Evolutionary conservation across 495 filamentous ascomycete genomes (phyloP), one percentile per base, ranked within the genome.

Genomic region (Neurospora sp.): DNA sequence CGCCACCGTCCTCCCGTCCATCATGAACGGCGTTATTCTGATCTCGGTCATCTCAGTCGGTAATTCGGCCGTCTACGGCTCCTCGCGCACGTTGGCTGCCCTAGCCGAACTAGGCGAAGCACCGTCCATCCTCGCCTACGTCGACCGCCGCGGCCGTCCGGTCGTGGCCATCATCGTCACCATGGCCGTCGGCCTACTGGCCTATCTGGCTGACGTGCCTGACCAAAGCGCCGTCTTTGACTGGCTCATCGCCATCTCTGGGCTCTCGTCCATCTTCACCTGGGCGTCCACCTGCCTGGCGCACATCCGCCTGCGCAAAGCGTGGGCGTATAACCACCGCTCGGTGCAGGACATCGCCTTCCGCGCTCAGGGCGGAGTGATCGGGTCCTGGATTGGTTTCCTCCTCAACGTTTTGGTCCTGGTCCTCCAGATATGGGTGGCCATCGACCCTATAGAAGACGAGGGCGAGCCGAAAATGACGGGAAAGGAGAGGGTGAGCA

Each of bases 21-120:
- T 97, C 75, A 94, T 97, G 91, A 97, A 97, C 79, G 92, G 89
- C 40, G 93, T 97, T 31, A 96, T 97, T 80, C 88, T 97, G 83
- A 89, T 97, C 75, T 90, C 94, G 7, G 93, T 97, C 59, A 82
- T 97, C 22, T 94, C 91, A 18, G 93, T 97, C 72, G 94, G 92
- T 31, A 97, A 97, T 79, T 94, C 93, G 7, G 88, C 93, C 42
- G 89, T 97, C 68, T 97, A 94, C 76, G 94, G 94, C 37, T 93
- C 92, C 14, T 96, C 94, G 1, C 89, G 94, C 77, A 97, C 94
- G 1, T 87, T 97, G 8, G 91, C 92, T 41, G 94, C 94, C 3
- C 86, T 97, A 10, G 93, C 94, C 40, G 93, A 96, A 74, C 92
- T 94, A 76, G 89, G 89, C 69, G 93, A 96, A 79, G 94, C 94